Base-by-base conservation (phyloP, 768 basidiomycete species). In the Serpula lacrymans region DNA sequence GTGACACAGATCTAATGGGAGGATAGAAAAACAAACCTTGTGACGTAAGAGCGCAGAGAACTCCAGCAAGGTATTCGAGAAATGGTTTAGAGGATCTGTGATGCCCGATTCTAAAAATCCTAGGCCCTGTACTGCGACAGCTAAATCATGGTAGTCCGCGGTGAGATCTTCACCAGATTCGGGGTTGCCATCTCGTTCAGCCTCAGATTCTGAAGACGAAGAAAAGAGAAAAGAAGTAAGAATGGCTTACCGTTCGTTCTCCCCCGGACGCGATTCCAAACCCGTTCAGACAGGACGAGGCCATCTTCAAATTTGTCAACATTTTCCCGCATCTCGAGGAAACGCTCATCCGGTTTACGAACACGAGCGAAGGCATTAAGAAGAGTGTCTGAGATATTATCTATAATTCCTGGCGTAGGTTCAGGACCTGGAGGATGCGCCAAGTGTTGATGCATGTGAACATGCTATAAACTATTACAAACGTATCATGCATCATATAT, bases 101-200 rank as follows among this genome's bases (percentile, higher is more conserved):
- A 99, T 99, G 27, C 96, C 96, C 48, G 89, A 91, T 64, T 99
- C 96, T 48, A 99, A 77, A 68, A 97, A 98, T 51, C 95, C 96
- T 45, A 99, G 77, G 37, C 94, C 95, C 61, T 98, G 95, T 34
- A 96, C 91, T 30, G 91, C 87, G 47, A 93, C 88, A 31, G 96
- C 93, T 49, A 98, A 71, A 65, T 97, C 96, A 59, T 97, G 92
- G 64, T 99, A 99, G 71, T 99, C 96, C 49, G 82, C 82, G 46
- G 92, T 88, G 34, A 99, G 81, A 76, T 99, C 96, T 96, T 84
- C 78, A 75, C 70, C 80, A 59, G 78, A 81, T 78, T 82, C 82
- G 70, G 74, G 74, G 64, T 80, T 74, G 60, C 82, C 83, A 67
- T 84, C 86, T 87, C 82, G 64, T 85, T 88, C 66, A 87, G 84